Evolutionary conservation across 2,329 filamentous ascomycete genomes (phyloP).

Genomic region (Hypoxylon sp.): DNA sequence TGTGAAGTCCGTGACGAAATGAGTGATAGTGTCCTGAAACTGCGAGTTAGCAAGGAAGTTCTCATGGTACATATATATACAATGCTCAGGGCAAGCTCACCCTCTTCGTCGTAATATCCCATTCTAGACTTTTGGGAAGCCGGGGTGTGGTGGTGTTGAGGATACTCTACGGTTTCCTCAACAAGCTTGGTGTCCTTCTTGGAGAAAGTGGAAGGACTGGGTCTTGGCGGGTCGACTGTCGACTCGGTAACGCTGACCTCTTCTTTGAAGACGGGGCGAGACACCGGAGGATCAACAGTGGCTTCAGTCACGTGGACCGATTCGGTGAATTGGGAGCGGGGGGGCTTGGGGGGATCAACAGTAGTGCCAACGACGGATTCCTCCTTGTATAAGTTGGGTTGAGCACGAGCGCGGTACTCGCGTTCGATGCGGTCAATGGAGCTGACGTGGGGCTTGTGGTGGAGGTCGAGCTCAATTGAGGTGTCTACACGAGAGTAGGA

Average conservation of each 20-base stretch:
- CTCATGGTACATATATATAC: neutral
- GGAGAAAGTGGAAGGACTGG: constrained; percentile 60
- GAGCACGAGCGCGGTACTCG: constrained; percentile 75
- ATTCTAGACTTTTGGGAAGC: constrained; percentile 68
- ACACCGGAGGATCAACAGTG: constrained; percentile 56
- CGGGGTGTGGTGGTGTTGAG: constrained; percentile 57
- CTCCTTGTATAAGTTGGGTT: constrained; percentile 62
- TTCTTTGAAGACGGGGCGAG: constrained; percentile 60
- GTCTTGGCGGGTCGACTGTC: constrained; percentile 66
- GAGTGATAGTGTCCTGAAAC: constrained; percentile 71
- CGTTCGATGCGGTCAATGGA: constrained; percentile 76
- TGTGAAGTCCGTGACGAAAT: constrained; percentile 69
- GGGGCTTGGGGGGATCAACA: constrained; percentile 53
- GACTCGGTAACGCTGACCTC: constrained; percentile 67
- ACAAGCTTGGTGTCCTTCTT: constrained; percentile 72
- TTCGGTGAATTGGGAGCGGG: constrained; percentile 56
- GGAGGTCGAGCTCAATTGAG: constrained; percentile 76
- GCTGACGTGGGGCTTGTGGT: constrained; percentile 63
- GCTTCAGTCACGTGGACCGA: constrained; percentile 56
- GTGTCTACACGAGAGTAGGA: constrained; percentile 69
- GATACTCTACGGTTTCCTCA: constrained; percentile 76
- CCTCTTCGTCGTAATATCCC: constrained; percentile 76
- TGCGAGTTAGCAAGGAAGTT: neutral
- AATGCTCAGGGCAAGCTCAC: constrained; percentile 58
- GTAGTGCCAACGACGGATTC: constrained; percentile 47